Percentiles rank a stretch among this genome's conserved stretches.
Conservation (phyloP, 2,329 filamentous ascomycete genomes). For the Cytospora leucostoma region DNA sequence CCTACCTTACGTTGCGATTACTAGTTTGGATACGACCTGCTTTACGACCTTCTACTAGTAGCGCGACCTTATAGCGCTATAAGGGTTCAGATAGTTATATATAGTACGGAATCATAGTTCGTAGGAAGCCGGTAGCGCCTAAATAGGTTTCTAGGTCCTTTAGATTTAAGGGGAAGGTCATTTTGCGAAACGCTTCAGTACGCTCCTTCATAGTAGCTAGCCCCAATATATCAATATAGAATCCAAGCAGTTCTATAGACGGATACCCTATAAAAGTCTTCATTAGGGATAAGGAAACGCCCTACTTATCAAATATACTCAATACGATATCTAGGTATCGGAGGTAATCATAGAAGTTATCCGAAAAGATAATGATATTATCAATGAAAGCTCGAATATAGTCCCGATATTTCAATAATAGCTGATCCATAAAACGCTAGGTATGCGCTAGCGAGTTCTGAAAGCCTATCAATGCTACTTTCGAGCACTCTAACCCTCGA, state of each 20-base stretch:
- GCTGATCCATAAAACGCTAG: background rate
- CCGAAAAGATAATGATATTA: conserved; percentile 8
- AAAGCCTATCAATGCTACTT: background rate
- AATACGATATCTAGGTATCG: background rate
- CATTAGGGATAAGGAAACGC: background rate
- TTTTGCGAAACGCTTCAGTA: conserved; percentile 3
- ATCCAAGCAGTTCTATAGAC: background rate
- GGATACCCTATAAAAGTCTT: background rate
- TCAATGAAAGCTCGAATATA: conserved; percentile 5
- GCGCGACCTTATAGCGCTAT: background rate
- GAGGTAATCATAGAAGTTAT: conserved; percentile 2
- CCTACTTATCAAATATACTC: background rate
- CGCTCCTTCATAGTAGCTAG: background rate
- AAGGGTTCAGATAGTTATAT: background rate
- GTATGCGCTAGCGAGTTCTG: background rate
- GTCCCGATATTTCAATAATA: background rate
- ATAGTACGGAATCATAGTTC: conserved; percentile 6
- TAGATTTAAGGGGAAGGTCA: background rate
- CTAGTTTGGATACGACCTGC: background rate
- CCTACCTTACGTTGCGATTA: too few species aligned
- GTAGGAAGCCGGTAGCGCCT: background rate
- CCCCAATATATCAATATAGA: background rate
- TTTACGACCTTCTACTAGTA: background rate
- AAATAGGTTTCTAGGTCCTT: conserved; percentile 11
- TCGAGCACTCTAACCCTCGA: background rate